phyloP scores from a whole-genome alignment of 768 basidiomycete species.

The Crassisporium funariophilum region DNA sequence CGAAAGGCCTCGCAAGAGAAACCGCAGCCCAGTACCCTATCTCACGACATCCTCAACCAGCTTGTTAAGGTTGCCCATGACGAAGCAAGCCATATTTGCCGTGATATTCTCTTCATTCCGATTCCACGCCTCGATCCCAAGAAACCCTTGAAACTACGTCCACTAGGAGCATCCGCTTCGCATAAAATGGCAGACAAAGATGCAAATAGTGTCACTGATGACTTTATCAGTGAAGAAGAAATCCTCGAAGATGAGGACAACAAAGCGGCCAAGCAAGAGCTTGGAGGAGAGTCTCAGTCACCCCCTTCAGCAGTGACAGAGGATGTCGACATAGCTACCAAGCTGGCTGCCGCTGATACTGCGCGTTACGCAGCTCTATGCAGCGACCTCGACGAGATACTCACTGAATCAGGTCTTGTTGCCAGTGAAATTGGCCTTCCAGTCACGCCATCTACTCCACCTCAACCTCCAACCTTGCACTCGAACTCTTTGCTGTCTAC shows the following conservation, averaged over 20 bases:
- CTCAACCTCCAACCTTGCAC: background rate
- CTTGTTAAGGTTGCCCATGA: conserved; percentile 13
- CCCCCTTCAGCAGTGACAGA: background rate
- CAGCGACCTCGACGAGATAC: conserved; percentile 3
- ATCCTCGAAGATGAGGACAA: background rate
- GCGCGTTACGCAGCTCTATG: conserved; percentile 12
- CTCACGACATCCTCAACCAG: conserved; percentile 1
- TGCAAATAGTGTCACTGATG: background rate
- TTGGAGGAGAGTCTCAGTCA: background rate
- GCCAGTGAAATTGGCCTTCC: background rate
- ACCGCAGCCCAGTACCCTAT: conserved; percentile 6
- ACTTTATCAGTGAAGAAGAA: background rate
- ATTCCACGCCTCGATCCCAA: background rate
- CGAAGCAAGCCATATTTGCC: conserved; percentile 15
- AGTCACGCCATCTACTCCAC: background rate
- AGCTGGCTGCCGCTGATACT: conserved; percentile 5
- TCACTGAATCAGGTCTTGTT: background rate
- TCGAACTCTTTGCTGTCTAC: background rate
- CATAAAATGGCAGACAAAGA: background rate
- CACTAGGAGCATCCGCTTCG: conserved; percentile 3
- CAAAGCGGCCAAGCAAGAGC: background rate
- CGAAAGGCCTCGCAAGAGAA: background rate
- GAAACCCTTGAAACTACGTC: background rate
- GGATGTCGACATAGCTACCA: background rate
- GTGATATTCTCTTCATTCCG: conserved; percentile 12